Evolutionary conservation across 257 asterid species (phyloP).

Genomic region (Linaria vulgaris): DNA sequence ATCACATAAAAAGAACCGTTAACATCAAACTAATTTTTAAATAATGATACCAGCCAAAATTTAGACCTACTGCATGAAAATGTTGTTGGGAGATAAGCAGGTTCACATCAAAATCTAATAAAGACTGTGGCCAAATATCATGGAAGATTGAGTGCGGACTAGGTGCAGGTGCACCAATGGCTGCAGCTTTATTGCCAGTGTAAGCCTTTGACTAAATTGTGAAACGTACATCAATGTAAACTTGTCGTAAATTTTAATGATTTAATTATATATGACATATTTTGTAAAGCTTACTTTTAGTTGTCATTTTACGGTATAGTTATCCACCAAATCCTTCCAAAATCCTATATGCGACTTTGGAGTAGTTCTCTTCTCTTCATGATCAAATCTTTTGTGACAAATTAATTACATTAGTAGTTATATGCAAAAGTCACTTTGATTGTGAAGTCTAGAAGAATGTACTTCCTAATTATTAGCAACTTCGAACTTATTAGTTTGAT

Average conservation of each 20-base stretch:
- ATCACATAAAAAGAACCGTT: too few species aligned
- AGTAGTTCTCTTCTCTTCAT: background rate
- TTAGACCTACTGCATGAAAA: background rate
- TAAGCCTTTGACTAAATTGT: constrained; percentile 24
- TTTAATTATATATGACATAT: background rate
- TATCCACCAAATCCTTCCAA: constrained; percentile 2
- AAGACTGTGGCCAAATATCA: background rate
- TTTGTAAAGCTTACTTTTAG: background rate
- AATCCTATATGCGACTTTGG: background rate
- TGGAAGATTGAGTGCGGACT: constrained; percentile 27
- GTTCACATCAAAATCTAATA: constrained; percentile 23
- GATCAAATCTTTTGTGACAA: background rate
- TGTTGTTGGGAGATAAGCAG: constrained; percentile 20
- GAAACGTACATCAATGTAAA: background rate
- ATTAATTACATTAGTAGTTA: too few species aligned
- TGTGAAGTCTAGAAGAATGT: too few species aligned
- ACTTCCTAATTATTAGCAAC: too few species aligned
- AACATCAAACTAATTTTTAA: too few species aligned
- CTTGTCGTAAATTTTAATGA: background rate
- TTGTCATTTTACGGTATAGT: background rate
- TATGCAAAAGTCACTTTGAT: too few species aligned
- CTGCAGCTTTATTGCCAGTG: constrained; percentile 18
- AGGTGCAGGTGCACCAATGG: constrained; percentile 25
- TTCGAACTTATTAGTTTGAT: too few species aligned
- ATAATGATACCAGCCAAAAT: constrained; percentile 2